These are phyloP conservation scores for Elongisporangium prolatum DNA, from an alignment of 352 stramenopile genomes.

Conservation along the genomic window DNA sequence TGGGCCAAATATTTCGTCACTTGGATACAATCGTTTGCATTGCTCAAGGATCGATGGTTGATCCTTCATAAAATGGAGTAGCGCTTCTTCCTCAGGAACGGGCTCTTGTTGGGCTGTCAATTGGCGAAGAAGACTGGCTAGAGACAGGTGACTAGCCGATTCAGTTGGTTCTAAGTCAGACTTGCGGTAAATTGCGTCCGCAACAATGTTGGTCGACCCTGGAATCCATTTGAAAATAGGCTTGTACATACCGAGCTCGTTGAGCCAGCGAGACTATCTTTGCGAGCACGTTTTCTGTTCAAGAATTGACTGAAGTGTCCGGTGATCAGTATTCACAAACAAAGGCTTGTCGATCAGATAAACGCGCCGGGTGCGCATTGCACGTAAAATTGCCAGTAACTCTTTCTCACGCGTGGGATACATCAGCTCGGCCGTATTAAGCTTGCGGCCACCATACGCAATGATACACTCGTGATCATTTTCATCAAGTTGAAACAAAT, in stretches of 20 bases:
- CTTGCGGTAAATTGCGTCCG: background rate
- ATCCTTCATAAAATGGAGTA: no score
- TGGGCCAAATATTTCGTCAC: no score
- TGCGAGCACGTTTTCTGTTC: constrained; percentile 5
- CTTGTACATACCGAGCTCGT: constrained; percentile 5
- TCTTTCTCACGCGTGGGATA: constrained; percentile 16
- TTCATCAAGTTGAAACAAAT: constrained; percentile 9
- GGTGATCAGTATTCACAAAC: constrained; percentile 13
- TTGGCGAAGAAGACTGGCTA: no score
- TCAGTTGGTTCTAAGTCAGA: no score
- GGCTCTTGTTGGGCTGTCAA: no score
- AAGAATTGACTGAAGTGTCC: constrained; percentile 8
- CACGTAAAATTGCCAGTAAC: constrained; percentile 7
- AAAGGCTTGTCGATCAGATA: constrained; percentile 17
- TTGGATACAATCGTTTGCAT: no score
- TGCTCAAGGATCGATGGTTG: no score
- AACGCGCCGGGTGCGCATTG: constrained; percentile 8
- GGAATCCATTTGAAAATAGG: constrained; percentile 4
- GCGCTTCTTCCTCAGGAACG: no score
- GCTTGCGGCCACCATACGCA: constrained; percentile 10
- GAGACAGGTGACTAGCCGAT: no score
- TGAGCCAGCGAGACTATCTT: constrained; percentile 3
- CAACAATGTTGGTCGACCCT: constrained; percentile 1
- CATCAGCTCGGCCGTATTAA: constrained; percentile 1
- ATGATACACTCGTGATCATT: constrained; percentile 5